phyloP scores from a whole-genome alignment of 352 stramenopile genomes.

The Globisporangium alternatum region DNA sequence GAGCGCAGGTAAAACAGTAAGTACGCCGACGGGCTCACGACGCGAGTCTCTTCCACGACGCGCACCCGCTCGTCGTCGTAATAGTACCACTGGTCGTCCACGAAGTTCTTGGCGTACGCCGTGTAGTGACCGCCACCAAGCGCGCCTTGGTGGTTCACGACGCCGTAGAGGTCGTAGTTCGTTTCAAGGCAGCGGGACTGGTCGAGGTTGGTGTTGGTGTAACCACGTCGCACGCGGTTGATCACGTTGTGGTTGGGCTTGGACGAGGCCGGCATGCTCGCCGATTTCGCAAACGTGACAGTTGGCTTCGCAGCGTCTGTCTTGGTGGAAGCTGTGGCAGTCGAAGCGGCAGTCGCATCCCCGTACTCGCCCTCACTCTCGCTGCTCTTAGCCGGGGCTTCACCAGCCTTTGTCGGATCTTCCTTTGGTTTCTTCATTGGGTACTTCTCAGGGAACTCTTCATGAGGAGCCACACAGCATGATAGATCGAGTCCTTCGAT shows the following conservation, averaged over 20 bases:
- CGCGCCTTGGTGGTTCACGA: slow-evolving; percentile 87
- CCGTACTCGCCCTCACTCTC: background rate
- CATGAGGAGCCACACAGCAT: slow-evolving; percentile 82
- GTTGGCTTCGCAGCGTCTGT: slow-evolving; percentile 8
- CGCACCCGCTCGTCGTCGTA: slow-evolving; percentile 89
- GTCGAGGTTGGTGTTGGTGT: slow-evolving; percentile 89
- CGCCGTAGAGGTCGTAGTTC: slow-evolving; percentile 86
- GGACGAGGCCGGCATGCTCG: slow-evolving; percentile 1
- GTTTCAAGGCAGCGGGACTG: slow-evolving; percentile 84
- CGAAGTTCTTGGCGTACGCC: slow-evolving; percentile 85
- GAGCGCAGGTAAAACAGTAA: slow-evolving; percentile 91
- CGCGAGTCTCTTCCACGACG: slow-evolving; percentile 82
- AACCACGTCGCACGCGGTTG: slow-evolving; percentile 74
- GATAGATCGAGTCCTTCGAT: slow-evolving; percentile 94
- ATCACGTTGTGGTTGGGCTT: slow-evolving; percentile 26
- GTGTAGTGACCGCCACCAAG: slow-evolving; percentile 87
- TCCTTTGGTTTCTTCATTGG: slow-evolving; percentile 56
- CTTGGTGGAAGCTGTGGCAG: slow-evolving; percentile 6
- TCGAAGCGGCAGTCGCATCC: background rate
- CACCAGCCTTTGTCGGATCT: background rate
- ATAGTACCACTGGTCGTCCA: slow-evolving; percentile 89
- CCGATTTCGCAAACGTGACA: slow-evolving; percentile 17
- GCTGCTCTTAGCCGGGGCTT: background rate
- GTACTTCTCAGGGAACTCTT: slow-evolving; percentile 79
- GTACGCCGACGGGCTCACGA: slow-evolving; percentile 86